Evolutionary conservation across 2,329 filamentous ascomycete species (phyloP).

Genomic region (Aspergillus sojae): DNA sequence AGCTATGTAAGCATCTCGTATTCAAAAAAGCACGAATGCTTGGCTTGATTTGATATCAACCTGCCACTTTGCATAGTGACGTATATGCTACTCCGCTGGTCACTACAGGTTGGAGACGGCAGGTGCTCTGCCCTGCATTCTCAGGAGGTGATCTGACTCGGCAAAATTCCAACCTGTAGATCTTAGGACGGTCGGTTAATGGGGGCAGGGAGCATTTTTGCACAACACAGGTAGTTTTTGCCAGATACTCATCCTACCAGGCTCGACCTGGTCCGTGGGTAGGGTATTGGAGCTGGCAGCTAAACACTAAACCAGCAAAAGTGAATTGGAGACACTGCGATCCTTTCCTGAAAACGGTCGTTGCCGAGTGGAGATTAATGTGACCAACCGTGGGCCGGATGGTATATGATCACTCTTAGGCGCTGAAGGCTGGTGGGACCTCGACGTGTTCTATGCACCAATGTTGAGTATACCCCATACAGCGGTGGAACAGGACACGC

Average conservation of each 20-base stretch:
- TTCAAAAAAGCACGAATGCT: not conserved
- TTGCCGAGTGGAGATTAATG: not conserved
- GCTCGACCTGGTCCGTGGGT: not conserved
- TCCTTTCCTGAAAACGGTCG: conserved; percentile 5
- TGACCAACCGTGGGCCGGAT: not conserved
- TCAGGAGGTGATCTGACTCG: not conserved
- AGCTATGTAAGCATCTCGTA: not conserved
- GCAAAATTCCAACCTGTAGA: not conserved
- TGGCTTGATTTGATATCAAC: not conserved
- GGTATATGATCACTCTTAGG: not conserved
- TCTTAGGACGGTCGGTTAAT: not conserved
- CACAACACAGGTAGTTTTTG: not conserved
- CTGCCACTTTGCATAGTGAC: not conserved
- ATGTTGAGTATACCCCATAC: not conserved
- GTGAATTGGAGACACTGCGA: not conserved
- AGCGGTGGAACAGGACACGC: conserved; percentile 3
- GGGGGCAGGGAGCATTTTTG: not conserved
- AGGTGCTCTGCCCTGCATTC: not conserved
- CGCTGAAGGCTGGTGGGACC: not conserved
- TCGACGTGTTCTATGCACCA: not conserved
- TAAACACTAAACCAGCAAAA: no score
- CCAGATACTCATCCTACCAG: not conserved
- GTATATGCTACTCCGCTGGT: not conserved
- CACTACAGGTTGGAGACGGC: not conserved
- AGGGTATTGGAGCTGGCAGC: no score